Conservation (phyloP, 257 asterid genomes). For the Rhazya stricta region DNA sequence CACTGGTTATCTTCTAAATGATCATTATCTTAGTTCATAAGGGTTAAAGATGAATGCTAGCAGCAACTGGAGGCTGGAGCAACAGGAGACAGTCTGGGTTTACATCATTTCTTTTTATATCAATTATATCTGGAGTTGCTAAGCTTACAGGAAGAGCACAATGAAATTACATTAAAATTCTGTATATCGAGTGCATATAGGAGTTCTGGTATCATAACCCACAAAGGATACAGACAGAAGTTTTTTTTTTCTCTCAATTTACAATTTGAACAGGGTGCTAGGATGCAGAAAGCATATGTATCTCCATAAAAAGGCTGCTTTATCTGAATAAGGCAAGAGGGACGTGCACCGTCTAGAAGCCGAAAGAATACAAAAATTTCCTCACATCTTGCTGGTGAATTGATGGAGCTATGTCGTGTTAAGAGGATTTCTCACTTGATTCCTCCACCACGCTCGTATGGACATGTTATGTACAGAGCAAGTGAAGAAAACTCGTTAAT, state of each 20-base stretch:
- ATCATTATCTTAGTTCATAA: too few species aligned
- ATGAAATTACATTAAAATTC: not conserved
- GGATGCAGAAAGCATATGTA: not conserved
- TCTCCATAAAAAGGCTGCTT: not conserved
- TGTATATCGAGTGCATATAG: not conserved
- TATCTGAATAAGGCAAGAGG: not conserved
- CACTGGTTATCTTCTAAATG: too few species aligned
- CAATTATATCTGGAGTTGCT: not conserved
- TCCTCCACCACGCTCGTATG: not conserved
- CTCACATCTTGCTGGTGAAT: not conserved
- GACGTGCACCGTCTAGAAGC: not conserved
- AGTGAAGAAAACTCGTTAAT: not conserved
- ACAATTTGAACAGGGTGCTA: not conserved
- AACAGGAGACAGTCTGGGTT: too few species aligned
- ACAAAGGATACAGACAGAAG: not conserved
- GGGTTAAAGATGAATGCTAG: too few species aligned
- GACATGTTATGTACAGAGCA: not conserved
- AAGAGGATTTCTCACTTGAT: not conserved
- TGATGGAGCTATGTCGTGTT: not conserved
- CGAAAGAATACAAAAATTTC: not conserved
- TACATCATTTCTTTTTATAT: not conserved
- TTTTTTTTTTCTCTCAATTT: not conserved
- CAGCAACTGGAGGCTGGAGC: too few species aligned
- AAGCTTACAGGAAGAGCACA: not conserved
- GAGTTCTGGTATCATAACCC: not conserved